Base-by-base conservation (phyloP, 345 rosid genomes). In the Eucalyptus polyanthemos region DNA sequence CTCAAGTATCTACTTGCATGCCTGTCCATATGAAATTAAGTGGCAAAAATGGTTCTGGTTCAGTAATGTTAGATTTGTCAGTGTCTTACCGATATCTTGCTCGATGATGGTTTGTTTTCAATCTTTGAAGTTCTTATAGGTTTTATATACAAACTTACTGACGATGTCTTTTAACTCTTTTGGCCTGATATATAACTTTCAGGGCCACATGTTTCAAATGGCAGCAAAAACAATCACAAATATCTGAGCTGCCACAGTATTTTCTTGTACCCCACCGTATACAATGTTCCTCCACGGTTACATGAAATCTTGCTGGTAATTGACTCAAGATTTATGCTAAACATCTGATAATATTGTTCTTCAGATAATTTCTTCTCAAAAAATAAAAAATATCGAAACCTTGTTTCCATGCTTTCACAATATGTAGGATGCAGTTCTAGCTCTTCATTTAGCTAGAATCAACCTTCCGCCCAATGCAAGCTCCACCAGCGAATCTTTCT, bases 371-470 rank as follows among this genome's bases (percentile, higher is more conserved):
- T 65, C 31, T 21, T 86, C 81, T 24, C 5, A 85, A 62, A 45
- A 72, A 50, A 42, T 15, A 50, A 44, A 44, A 44, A 44, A 6
- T 15, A 54, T 24, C 53, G 21, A 89, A 56, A 50, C 50, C 62
- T 88, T 17, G 47, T 11, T n/a, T 62, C 47, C 54, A 54, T 88
- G 6, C 17, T 16, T 88, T 88, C 97, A 97, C 97, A 97, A 93
- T 86, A 91, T 97, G 81, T 93, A 93, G 86, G 91, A 92, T 86
- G 91, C 95, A 88, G 97, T 95, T 90, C 97, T 95, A 60, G 94
- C 92, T 97, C 92, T 97, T 65, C 96, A 96, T 87, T 90, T 96
- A 29, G 90, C 95, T 87, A 99, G 99, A 44, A 83, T 95, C n/a
- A 45, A 49, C 15, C 15, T 47, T 49, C 13, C 2, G 2, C 14